Evolutionary conservation across 2,329 filamentous ascomycete species (phyloP).

Genomic region (Curvularia spicifera): DNA sequence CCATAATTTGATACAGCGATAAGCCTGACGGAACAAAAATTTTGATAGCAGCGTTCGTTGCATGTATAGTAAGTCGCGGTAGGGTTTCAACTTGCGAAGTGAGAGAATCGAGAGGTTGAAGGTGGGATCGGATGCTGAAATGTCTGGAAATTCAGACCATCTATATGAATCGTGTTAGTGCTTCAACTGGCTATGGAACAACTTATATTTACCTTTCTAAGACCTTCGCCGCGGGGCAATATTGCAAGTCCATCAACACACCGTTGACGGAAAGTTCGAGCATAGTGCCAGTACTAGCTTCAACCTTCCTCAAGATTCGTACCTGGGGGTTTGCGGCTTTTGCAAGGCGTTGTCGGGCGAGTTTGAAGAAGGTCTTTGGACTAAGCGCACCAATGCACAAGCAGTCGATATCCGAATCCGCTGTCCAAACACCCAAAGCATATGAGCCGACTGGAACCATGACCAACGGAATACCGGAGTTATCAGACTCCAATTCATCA

Average conservation of each 20-base stretch:
- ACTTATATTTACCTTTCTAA: slow-evolving; percentile 55
- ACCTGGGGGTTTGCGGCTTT: slow-evolving; percentile 55
- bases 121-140: slow-evolving; percentile 59
- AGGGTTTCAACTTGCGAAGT: slow-evolving; percentile 68
- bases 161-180: slow-evolving; percentile 28
- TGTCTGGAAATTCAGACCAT: slow-evolving; percentile 48
- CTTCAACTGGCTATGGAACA: background rate
- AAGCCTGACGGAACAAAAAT: slow-evolving; percentile 63
- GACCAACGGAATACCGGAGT: slow-evolving; percentile 52
- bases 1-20: slow-evolving; percentile 68
- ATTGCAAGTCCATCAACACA: slow-evolving; percentile 69
- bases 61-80: slow-evolving; percentile 67
- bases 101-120: slow-evolving; percentile 64
- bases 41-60: slow-evolving; percentile 66
- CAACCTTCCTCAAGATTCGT: slow-evolving; percentile 63
- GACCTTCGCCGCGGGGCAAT: slow-evolving; percentile 65
- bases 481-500: slow-evolving; percentile 8
- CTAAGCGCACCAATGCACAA: slow-evolving; percentile 69
- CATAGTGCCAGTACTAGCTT: slow-evolving; percentile 67
- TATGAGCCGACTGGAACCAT: slow-evolving; percentile 71
- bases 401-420: slow-evolving; percentile 68
- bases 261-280: slow-evolving; percentile 66
- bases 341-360: slow-evolving; percentile 63
- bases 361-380: slow-evolving; percentile 65
- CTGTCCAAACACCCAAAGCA: slow-evolving; percentile 67